Conservation (phyloP, 257 asterid genomes). For the Lycium ferocissimum region DNA sequence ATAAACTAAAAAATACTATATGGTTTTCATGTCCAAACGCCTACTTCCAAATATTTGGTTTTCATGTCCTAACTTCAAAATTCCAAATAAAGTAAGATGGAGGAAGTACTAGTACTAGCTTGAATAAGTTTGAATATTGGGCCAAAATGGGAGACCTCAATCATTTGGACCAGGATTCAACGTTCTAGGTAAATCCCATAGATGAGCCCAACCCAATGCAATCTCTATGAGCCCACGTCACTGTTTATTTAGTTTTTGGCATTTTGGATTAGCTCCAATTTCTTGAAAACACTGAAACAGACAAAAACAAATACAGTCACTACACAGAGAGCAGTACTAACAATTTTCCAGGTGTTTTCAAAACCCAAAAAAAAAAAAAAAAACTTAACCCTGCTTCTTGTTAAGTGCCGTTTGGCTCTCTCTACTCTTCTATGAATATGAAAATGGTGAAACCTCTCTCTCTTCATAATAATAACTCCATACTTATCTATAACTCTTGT, state of each 20-base stretch:
- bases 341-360: not conserved
- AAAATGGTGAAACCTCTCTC: not conserved
- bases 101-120: too few relatives aligned
- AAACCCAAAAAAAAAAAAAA: not conserved
- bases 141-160: too few relatives aligned
- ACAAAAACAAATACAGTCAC: not conserved
- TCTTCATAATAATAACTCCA: not conserved
- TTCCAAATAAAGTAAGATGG: too few relatives aligned
- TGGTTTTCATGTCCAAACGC: too few relatives aligned
- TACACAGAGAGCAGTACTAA: not conserved
- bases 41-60: too few relatives aligned
- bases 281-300: constrained; percentile 25
- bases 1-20: too few relatives aligned
- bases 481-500: not conserved
- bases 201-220: not conserved
- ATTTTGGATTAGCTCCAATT: constrained; percentile 7
- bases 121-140: too few relatives aligned
- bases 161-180: too few relatives aligned
- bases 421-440: not conserved
- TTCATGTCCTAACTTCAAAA: too few relatives aligned
- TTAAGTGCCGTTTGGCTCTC: not conserved
- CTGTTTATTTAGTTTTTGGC: not conserved
- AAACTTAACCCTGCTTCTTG: not conserved
- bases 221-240: not conserved
- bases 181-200: too few relatives aligned